Percentiles rank a stretch among this genome's conserved stretches.
Evolutionary conservation across 2,329 filamentous ascomycete species (phyloP).

Genomic region (Periconia sp.): DNA sequence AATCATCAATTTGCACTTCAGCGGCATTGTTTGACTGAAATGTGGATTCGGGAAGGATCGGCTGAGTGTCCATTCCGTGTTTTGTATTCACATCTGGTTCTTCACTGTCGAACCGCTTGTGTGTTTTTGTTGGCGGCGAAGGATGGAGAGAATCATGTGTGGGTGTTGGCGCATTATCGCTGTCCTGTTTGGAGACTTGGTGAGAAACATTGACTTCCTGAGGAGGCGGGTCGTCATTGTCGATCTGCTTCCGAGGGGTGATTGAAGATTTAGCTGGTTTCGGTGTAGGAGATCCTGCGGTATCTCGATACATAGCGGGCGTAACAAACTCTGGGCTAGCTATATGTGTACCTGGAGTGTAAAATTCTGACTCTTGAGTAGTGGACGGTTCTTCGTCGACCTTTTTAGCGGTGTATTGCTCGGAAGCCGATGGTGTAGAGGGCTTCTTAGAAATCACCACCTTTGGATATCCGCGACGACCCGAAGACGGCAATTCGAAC

Average conservation of each 20-base stretch:
- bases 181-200: slow-evolving; percentile 24
- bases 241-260: not conserved
- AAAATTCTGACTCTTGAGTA: slow-evolving; percentile 19
- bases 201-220: too few species aligned
- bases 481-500: slow-evolving; percentile 15
- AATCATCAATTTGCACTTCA: slow-evolving; percentile 1
- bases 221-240: slow-evolving; percentile 26
- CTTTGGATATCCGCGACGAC: slow-evolving; percentile 25
- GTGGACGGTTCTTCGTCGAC: slow-evolving; percentile 15
- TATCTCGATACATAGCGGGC: slow-evolving; percentile 21
- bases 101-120: slow-evolving; percentile 40
- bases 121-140: slow-evolving; percentile 20
- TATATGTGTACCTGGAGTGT: slow-evolving; percentile 21
- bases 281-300: slow-evolving; percentile 29
- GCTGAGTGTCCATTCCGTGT: not conserved
- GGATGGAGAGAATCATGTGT: slow-evolving; percentile 9
- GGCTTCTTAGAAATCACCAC: slow-evolving; percentile 21
- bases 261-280: slow-evolving; percentile 12
- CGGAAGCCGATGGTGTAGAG: slow-evolving; percentile 10
- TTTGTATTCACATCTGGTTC: slow-evolving; percentile 27
- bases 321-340: slow-evolving; percentile 26
- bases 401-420: slow-evolving; percentile 5
- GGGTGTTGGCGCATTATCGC: slow-evolving; percentile 20
- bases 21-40: not conserved
- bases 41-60: too few species aligned